Conservation (phyloP, 164 flowering plant species). For the Cinnamomum micranthum region DNA sequence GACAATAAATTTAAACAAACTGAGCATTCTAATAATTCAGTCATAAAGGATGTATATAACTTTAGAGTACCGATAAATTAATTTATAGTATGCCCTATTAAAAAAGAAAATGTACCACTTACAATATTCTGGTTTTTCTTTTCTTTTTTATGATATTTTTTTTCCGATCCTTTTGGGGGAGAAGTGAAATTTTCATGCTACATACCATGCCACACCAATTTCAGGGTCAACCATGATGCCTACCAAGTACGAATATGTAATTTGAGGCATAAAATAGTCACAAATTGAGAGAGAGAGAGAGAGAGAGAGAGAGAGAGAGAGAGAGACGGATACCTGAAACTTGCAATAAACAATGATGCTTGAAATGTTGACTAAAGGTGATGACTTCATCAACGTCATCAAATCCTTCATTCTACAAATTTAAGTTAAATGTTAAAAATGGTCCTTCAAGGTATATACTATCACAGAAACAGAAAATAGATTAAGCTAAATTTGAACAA, state of each 20-base stretch:
- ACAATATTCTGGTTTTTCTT: no score
- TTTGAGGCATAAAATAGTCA: neutral
- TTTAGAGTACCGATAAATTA: neutral
- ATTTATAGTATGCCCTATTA: neutral
- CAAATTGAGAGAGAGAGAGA: neutral
- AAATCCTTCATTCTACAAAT: constrained; percentile 73
- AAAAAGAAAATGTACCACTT: neutral
- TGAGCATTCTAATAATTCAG: neutral
- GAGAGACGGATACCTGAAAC: constrained; percentile 61
- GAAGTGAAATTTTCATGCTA: neutral
- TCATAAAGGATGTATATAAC: neutral
- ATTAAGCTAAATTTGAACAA: neutral
- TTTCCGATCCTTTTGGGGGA: neutral
- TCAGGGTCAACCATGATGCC: neutral
- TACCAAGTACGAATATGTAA: neutral
- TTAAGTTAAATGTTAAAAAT: neutral
- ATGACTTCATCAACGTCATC: constrained; percentile 56
- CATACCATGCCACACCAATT: neutral
- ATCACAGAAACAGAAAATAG: neutral
- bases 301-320: neutral
- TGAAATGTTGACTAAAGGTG: constrained; percentile 51
- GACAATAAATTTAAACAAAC: no score
- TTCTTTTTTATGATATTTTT: neutral
- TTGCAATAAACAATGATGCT: constrained; percentile 93
- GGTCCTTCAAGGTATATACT: neutral